phyloP scores from a whole-genome alignment of 2,329 filamentous ascomycete genomes.

The Cadophora gregata region DNA sequence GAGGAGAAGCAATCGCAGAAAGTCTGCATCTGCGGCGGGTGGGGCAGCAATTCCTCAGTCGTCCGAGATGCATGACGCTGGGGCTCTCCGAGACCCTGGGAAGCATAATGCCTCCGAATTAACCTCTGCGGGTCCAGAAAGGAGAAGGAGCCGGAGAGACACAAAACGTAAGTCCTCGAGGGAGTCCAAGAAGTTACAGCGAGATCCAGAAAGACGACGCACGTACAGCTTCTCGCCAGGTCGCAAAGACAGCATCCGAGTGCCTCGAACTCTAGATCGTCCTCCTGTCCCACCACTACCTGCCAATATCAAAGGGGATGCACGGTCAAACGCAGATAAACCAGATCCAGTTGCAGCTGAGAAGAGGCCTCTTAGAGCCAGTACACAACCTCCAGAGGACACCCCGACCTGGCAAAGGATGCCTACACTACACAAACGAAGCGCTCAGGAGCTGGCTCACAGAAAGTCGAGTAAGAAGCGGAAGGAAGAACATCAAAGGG shows the following conservation, averaged over 20 bases:
- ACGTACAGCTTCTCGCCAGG: conserved; percentile 69
- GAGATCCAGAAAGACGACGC: conserved; percentile 55
- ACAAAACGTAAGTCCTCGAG: conserved; percentile 41
- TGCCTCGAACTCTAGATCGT: conserved; percentile 43
- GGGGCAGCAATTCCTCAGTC: conserved; percentile 60
- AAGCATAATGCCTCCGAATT: conserved; percentile 45
- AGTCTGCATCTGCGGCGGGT: conserved; percentile 51
- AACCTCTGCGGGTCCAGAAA: conserved; percentile 40
- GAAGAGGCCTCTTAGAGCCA: conserved; percentile 33
- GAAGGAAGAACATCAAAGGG: conserved; percentile 76
- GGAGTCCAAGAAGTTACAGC: conserved; percentile 46
- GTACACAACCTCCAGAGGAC: conserved; percentile 34
- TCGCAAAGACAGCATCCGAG: conserved; percentile 59
- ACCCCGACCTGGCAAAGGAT: conserved; percentile 50
- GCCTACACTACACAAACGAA: conserved; percentile 66
- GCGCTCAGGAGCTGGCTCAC: conserved; percentile 63
- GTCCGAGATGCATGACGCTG: conserved; percentile 53
- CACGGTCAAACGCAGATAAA: conserved; percentile 31
- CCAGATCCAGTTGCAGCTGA: conserved; percentile 19
- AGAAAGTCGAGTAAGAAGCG: conserved; percentile 80
- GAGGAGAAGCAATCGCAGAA: conserved; percentile 72
- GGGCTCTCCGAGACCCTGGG: conserved; percentile 37
- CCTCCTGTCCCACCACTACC: conserved; percentile 42
- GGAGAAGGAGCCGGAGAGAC: conserved; percentile 46
- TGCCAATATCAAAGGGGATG: conserved; percentile 35